Base-by-base conservation (phyloP, 2,329 filamentous ascomycete species). In the Claviceps purpurea region DNA sequence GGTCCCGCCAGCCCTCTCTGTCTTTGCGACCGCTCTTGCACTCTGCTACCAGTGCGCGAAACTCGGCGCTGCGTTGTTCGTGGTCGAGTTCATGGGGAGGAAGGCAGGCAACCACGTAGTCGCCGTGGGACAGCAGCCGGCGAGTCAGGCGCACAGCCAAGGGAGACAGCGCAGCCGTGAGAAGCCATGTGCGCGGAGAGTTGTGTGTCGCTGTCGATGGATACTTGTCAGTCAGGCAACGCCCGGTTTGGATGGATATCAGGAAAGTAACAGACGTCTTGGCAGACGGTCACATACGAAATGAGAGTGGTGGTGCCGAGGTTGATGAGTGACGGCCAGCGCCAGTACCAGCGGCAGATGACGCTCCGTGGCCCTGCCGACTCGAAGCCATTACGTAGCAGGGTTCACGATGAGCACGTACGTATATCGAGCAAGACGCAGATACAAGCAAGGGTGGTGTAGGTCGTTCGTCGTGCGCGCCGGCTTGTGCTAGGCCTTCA, bases 171-270 rank as follows among this genome's bases (percentile, higher is more conserved):
- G 88, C 87, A 54, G 87, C 85, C 11, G 90, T 95, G 58, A 98
- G 73, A 64, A 98, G 83, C 93, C 93, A 97, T 62, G 91, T 88
- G 62, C 91, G 84, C 49, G 90, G 89, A 37, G 79, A 83, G 63
- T 83, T 84, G 66, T 83, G 79, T 22, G 79, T 82, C 56, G 80
- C 78, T 81, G 68, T 60, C 53, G 62, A 57, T 54, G 60, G 56
- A 52, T 57, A 56, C 53, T 53, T 60, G 59, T 65, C 62, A 64
- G 61, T 63, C 66, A 62, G 63, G 57, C 30, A 34, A 34, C 30
- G 30, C 30, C 30, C 30, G 30, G 3, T 34, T 34, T 34, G 30
- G 30, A 34, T 11, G 30, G 30, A 34, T 34, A 34, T 34, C 10
- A 11, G 30, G 30, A 34, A 34, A 11, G 30, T 34, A 34, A 34